Percentiles rank a stretch among this genome's conserved stretches.
These are phyloP conservation scores for Apiospora kogelbergensis DNA, from an alignment of 2,329 filamentous ascomycete species.

Conservation along the genomic window DNA sequence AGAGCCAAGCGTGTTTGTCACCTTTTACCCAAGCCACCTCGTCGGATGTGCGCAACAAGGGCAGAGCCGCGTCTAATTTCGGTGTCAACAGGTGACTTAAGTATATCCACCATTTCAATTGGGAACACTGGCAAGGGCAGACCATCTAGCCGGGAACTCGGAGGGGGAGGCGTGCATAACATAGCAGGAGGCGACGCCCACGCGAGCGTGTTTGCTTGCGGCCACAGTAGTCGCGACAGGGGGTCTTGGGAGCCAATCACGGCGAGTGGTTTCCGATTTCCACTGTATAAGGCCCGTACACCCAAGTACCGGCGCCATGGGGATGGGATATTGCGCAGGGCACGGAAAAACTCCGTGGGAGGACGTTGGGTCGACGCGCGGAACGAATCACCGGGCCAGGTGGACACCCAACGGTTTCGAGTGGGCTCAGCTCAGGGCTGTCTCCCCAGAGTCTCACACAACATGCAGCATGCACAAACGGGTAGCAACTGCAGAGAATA, in stretches of 20 bases:
- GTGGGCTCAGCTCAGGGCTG: background rate
- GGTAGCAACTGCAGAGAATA: background rate
- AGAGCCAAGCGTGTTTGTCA: background rate
- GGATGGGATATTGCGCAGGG: background rate
- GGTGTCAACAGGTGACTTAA: background rate
- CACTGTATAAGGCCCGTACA: background rate
- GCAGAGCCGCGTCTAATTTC: background rate
- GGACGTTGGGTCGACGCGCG: background rate
- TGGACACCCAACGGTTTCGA: background rate
- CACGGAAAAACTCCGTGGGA: background rate
- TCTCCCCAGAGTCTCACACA: background rate
- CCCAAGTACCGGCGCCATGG: background rate
- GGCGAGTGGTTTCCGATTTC: background rate
- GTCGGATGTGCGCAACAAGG: background rate
- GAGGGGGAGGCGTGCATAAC: background rate
- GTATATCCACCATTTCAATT: background rate
- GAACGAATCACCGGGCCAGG: background rate
- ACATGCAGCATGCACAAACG: background rate
- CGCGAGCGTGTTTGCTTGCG: background rate
- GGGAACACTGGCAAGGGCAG: background rate
- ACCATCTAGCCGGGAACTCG: background rate
- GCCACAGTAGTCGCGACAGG: background rate
- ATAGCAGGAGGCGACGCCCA: background rate
- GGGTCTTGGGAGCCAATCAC: background rate
- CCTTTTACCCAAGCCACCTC: background rate